phyloP scores from a whole-genome alignment of 371 early-diverging fungal species.

The Mucor plumbeus region DNA sequence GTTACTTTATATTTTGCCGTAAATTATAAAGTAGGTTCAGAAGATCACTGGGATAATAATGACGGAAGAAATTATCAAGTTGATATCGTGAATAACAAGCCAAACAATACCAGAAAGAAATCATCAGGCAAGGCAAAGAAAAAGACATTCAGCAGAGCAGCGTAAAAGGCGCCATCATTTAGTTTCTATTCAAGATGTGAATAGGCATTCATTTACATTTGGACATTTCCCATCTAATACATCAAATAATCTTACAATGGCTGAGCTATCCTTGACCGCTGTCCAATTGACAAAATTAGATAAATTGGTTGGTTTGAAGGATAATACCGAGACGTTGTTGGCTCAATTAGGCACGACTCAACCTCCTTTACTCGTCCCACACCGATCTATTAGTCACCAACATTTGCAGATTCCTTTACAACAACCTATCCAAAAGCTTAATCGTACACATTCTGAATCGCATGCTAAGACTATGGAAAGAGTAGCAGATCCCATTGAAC shows the following conservation, averaged over 20 bases:
- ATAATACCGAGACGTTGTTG: slow-evolving; percentile 17
- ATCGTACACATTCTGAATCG: slow-evolving; percentile 26
- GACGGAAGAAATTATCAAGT: too few relatives aligned
- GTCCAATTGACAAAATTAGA: slow-evolving; percentile 22
- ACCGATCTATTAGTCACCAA: slow-evolving; percentile 45
- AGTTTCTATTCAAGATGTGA: slow-evolving; percentile 11
- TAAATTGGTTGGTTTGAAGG: slow-evolving; percentile 4
- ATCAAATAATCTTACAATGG: slow-evolving; percentile 5
- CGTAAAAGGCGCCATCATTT: slow-evolving; percentile 18
- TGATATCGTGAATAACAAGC: too few relatives aligned
- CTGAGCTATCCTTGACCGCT: slow-evolving; percentile 16
- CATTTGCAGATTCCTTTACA: slow-evolving; percentile 14
- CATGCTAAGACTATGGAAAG: slow-evolving; percentile 13
- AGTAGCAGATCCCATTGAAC: slow-evolving; percentile 26
- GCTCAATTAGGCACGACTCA: slow-evolving; percentile 17
- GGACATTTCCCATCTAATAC: slow-evolving; percentile 28
- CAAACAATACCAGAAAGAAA: too few relatives aligned
- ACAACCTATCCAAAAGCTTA: slow-evolving; percentile 16
- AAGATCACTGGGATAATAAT: too few relatives aligned
- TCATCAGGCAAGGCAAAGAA: slow-evolving; percentile 24
- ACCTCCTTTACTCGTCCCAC: slow-evolving; percentile 25
- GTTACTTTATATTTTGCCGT: too few relatives aligned
- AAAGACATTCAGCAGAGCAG: slow-evolving; percentile 37
- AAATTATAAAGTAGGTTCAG: too few relatives aligned
- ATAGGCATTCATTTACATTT: slow-evolving; percentile 35